Evolutionary conservation across 768 basidiomycete species (phyloP), one percentile per base, ranked within the genome.

Genomic region (Leccinum boreale): DNA sequence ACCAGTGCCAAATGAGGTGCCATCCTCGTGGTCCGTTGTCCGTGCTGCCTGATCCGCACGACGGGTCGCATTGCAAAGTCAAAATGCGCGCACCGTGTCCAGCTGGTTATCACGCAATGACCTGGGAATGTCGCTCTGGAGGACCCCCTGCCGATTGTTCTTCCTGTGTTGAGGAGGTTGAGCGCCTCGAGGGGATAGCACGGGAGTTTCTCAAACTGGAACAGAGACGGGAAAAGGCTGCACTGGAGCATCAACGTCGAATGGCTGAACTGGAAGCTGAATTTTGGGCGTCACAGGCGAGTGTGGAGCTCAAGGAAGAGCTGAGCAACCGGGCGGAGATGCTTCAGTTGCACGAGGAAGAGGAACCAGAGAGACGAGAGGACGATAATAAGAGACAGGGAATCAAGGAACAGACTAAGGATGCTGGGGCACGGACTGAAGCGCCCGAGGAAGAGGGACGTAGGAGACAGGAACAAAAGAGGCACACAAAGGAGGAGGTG

Each of bases 1-100:
- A 89, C 64, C 31, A 21, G 3, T 89, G 86, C 61, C 78, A 78
- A 0, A 81, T 78, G 0, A 85, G 80, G 66, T 87, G 86, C 58
- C 86, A 89, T 39, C 36, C 36, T 39, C 36, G 17, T 8, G 8
- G 5, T 65, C 53, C 46, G 79, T 83, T 60, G 80, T 79, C 7
- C 79, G 81, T 63, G 39, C n/a, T 28, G 7, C 46, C 2, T 8
- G 56, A 59, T 6, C 46, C 24, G 1, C 63, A 62, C 12, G 24
- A 51, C 17, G 28, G 24, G 2, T 78, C 83, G 72, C 57, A 54
- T 0, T 87, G 87, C 68, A 60, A 70, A 23, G 60, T 68, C 5
- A 59, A 72, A 31, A 55, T 82, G 36, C 44, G 64, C 3, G 61
- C 59, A 1, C 73, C 65, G 52, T 88, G 86, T 65, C 12, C 44